These are phyloP conservation scores for Strobilomyces dryophilus DNA, from an alignment of 768 basidiomycete species.

Conservation along the genomic window DNA sequence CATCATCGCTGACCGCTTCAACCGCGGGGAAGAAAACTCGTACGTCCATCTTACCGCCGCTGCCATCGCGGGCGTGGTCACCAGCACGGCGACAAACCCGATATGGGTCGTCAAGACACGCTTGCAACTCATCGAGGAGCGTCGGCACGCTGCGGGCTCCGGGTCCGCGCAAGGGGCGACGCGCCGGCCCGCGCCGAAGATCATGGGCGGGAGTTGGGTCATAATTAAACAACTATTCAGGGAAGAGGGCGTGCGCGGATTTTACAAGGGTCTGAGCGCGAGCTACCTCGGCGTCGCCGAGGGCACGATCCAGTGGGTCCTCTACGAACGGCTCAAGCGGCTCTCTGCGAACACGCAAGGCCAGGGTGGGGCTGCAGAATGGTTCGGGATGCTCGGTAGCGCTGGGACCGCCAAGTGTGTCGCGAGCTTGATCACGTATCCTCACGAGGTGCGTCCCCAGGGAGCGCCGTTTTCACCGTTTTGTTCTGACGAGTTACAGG, in stretches of 20 bases:
- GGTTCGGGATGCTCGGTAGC: constrained; percentile 81
- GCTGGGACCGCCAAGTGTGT: constrained; percentile 93
- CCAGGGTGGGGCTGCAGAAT: constrained; percentile 56
- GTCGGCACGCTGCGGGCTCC: constrained; percentile 9
- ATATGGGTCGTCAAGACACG: constrained; percentile 99
- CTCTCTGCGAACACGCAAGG: constrained; percentile 53
- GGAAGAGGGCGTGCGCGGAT: constrained; percentile 80
- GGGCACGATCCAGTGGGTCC: constrained; percentile 93
- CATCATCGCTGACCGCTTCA: constrained; percentile 78
- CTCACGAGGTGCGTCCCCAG: constrained; percentile 88
- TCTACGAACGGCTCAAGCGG: constrained; percentile 90
- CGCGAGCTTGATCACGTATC: constrained; percentile 94
- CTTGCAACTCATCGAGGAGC: constrained; percentile 62
- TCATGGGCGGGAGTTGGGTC: constrained; percentile 50
- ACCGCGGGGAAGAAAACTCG: constrained; percentile 72
- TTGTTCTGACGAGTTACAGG: too few relatives aligned
- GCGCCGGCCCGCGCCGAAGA: constrained; percentile 18
- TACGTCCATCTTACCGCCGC: constrained; percentile 85
- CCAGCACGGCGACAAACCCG: constrained; percentile 91
- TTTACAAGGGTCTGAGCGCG: constrained; percentile 94
- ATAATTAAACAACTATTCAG: constrained; percentile 72
- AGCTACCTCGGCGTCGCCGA: constrained; percentile 96
- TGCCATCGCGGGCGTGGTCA: constrained; percentile 79
- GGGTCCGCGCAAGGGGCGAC: constrained; percentile 1
- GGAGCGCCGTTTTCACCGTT: too few relatives aligned